These are phyloP conservation scores for Saccharomyces pastorianus DNA, from an alignment of 1,139 yeast species.

Conservation along the genomic window DNA sequence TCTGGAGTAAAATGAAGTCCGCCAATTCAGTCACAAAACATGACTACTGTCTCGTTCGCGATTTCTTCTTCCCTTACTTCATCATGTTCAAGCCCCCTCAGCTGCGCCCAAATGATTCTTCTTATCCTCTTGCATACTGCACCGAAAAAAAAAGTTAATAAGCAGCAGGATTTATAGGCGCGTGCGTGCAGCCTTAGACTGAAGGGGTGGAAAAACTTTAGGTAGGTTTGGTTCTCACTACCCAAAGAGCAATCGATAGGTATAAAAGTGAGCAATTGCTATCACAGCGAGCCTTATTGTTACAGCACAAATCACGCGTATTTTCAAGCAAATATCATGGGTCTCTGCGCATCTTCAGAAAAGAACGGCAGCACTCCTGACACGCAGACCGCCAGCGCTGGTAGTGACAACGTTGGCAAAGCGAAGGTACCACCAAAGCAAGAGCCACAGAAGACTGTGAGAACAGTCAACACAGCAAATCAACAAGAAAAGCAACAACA, in stretches of 20 bases:
- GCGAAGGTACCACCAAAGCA: background rate
- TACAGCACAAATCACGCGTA: background rate
- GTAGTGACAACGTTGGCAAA: background rate
- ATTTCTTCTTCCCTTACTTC: background rate
- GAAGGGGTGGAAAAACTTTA: background rate
- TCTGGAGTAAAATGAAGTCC: background rate
- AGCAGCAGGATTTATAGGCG: background rate
- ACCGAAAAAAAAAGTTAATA: background rate
- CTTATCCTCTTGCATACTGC: background rate
- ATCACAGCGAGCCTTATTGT: background rate
- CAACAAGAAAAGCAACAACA: background rate
- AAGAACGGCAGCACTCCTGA: background rate
- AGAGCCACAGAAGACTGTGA: background rate
- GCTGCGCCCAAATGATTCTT: background rate
- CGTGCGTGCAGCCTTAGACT: background rate
- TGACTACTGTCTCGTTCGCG: too few relatives aligned
- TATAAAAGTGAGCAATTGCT: background rate
- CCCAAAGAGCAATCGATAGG: background rate
- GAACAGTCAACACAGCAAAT: background rate
- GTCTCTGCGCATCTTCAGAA: conserved; percentile 1
- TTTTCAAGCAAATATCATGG: background rate
- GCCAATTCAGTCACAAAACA: background rate
- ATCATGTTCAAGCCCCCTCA: background rate
- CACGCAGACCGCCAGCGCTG: background rate
- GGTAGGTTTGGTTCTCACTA: background rate